Conservation (phyloP, 257 asterid genomes). For the Apocynum venetum region DNA sequence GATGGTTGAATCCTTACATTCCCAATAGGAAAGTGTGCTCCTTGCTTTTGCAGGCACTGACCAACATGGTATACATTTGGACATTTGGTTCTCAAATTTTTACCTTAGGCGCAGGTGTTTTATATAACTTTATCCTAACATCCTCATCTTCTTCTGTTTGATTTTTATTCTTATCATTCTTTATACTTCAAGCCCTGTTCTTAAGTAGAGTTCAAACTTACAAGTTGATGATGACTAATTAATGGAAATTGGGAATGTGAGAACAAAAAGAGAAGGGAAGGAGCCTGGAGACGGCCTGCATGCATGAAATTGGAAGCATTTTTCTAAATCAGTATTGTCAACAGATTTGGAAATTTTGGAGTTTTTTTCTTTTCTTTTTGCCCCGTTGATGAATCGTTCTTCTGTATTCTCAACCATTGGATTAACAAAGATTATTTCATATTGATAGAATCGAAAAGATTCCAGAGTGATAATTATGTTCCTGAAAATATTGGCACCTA, state of each 20-base stretch:
- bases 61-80: not conserved
- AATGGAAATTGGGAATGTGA: not conserved
- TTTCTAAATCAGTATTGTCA: not conserved
- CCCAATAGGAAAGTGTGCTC: slow-evolving; percentile 12
- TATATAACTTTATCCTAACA: not conserved
- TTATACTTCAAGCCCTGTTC: not conserved
- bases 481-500: not conserved
- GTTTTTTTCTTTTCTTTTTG: not conserved
- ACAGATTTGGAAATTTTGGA: not conserved
- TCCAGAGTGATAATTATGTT: not conserved
- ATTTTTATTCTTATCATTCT: slow-evolving; percentile 8
- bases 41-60: slow-evolving; percentile 10
- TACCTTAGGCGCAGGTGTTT: not conserved
- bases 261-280: not conserved
- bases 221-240: not conserved
- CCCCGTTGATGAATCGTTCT: not conserved
- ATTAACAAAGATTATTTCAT: not conserved
- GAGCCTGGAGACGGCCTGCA: not conserved
- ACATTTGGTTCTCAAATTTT: not conserved
- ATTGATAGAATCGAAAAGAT: no score
- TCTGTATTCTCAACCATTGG: not conserved
- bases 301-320: slow-evolving; percentile 1
- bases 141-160: not conserved
- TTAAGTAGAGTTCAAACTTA: not conserved
- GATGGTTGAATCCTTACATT: slow-evolving; percentile 4